Conservation (phyloP, 331 rosid species). For the Quercus tomentella region DNA sequence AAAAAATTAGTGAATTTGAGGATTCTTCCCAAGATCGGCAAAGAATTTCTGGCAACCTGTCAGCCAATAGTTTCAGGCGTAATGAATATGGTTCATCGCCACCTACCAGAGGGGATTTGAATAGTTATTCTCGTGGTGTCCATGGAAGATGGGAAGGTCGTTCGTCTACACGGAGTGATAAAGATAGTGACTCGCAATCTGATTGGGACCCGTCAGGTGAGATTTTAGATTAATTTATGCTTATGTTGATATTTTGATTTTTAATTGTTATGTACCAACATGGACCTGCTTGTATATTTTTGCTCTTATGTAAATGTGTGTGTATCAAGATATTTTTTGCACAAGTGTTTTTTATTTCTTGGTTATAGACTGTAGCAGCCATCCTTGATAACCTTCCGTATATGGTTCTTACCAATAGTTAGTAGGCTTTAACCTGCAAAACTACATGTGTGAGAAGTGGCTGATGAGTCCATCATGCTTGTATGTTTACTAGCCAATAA, state of each 20-base stretch:
- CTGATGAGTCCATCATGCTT: not conserved
- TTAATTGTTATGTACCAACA: not conserved
- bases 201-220: constrained; percentile 76
- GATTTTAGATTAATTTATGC: constrained; percentile 16
- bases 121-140: constrained; percentile 55
- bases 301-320: not conserved
- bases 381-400: not conserved
- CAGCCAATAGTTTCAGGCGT: constrained; percentile 57
- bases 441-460: not conserved
- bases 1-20: constrained; percentile 64
- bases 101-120: constrained; percentile 66
- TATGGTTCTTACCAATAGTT: not conserved
- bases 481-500: not conserved
- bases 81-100: constrained; percentile 81
- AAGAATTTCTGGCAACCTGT: constrained; percentile 59
- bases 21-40: constrained; percentile 67
- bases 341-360: not conserved
- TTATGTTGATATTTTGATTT: not conserved
- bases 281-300: not conserved
- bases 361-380: not conserved
- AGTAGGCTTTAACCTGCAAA: not conserved
- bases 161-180: constrained; percentile 70
- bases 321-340: not conserved
- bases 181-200: constrained; percentile 75
- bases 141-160: constrained; percentile 91